Conservation (phyloP, 2,329 filamentous ascomycete species). For the Aspergillus sp. region DNA sequence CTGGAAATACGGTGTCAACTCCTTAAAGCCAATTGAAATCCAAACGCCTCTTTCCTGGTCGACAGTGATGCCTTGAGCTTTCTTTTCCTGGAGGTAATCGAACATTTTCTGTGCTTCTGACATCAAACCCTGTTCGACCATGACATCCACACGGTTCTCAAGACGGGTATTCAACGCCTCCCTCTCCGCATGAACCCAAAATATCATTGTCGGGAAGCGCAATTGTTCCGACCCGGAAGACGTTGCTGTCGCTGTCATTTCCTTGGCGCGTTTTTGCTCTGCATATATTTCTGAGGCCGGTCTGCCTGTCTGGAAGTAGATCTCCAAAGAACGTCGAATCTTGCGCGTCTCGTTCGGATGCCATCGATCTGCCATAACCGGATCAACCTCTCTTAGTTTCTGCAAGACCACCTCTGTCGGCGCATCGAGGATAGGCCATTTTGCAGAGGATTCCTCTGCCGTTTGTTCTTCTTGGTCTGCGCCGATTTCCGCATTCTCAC, state of each 20-base stretch:
- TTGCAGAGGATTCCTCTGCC: slow-evolving; percentile 21
- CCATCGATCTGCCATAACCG: slow-evolving; percentile 82
- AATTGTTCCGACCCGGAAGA: slow-evolving; percentile 24
- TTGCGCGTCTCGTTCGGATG: slow-evolving; percentile 90
- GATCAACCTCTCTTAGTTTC: slow-evolving; percentile 73
- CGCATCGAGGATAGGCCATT: slow-evolving; percentile 65
- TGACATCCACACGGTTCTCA: slow-evolving; percentile 71
- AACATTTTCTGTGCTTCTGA: slow-evolving; percentile 54
- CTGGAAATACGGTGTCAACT: slow-evolving; percentile 67
- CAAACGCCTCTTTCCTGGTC: slow-evolving; percentile 82
- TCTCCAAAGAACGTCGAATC: slow-evolving; percentile 82
- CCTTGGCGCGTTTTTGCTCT: slow-evolving; percentile 53
- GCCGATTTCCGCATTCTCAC: slow-evolving; percentile 18
- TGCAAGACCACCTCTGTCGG: slow-evolving; percentile 65
- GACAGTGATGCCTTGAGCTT: slow-evolving; percentile 46
- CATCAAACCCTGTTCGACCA: slow-evolving; percentile 64
- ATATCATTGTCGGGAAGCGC: slow-evolving; percentile 58
- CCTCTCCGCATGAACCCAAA: slow-evolving; percentile 78
- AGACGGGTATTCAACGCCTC: slow-evolving; percentile 64
- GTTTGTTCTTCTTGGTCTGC: slow-evolving; percentile 20
- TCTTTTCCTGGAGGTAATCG: slow-evolving; percentile 40
- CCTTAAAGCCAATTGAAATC: slow-evolving; percentile 94
- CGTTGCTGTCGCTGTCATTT: slow-evolving; percentile 14
- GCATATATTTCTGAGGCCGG: slow-evolving; percentile 81
- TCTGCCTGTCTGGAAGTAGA: slow-evolving; percentile 74